A percentile compares a stretch with the other conserved stretches of the same genome.
Evolutionary conservation across 2,329 filamentous ascomycete species (phyloP).

Genomic region (Sporothrix pseudoabietina): DNA sequence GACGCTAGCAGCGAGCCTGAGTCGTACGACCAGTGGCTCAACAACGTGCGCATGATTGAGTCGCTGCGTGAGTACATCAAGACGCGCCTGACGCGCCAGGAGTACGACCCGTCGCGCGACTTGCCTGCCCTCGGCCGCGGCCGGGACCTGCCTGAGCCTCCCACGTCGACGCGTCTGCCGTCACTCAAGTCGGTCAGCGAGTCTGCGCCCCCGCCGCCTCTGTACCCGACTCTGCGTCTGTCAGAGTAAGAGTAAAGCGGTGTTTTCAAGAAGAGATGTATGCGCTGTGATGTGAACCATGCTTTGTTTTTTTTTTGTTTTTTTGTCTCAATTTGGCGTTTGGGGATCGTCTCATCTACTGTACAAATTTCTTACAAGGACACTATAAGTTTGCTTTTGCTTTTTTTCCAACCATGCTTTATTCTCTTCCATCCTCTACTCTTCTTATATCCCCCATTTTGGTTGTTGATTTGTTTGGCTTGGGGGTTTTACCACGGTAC

Average conservation of each 20-base stretch:
- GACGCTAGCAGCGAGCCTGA: slow-evolving; percentile 59
- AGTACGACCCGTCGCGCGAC: slow-evolving; percentile 48
- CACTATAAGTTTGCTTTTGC: neutral
- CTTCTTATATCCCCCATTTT: slow-evolving; percentile 10
- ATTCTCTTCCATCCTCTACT: neutral
- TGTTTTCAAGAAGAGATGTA: neutral
- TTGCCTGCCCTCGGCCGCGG: neutral
- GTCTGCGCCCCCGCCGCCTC: slow-evolving; percentile 22
- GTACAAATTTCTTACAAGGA: neutral
- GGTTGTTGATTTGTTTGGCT: neutral
- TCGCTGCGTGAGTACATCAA: slow-evolving; percentile 61
- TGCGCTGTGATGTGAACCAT: slow-evolving; percentile 16
- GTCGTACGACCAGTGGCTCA: slow-evolving; percentile 65
- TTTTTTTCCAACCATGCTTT: neutral
- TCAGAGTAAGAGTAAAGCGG: neutral
- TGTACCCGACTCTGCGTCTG: slow-evolving; percentile 35
- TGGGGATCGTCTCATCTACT: neutral
- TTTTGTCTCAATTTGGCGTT: neutral
- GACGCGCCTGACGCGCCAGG: slow-evolving; percentile 57
- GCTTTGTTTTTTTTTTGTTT: slow-evolving; percentile 24
- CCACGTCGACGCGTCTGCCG: slow-evolving; percentile 37
- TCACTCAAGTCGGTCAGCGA: slow-evolving; percentile 29
- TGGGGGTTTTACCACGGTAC: neutral
- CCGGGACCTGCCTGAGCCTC: slow-evolving; percentile 38
- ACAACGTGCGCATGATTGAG: slow-evolving; percentile 67